These are phyloP conservation scores for Ochromonas danica DNA, from an alignment of 108 stramenopile species.

Conservation along the genomic window DNA sequence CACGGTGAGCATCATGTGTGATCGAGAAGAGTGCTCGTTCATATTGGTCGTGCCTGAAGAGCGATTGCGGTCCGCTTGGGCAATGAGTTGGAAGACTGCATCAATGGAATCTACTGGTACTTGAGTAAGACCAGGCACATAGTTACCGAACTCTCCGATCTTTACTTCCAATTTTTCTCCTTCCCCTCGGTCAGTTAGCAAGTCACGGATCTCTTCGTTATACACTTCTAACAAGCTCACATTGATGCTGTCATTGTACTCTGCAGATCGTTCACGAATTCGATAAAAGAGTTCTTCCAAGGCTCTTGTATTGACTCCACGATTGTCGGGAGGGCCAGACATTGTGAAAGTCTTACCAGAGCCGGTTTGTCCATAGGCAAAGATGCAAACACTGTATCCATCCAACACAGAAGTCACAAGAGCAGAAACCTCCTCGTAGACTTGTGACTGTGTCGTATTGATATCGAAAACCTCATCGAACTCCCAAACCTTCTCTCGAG, in stretches of 20 bases:
- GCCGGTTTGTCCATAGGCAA: constrained; percentile 94
- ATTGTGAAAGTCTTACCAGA: constrained; percentile 66
- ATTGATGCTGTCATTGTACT: constrained; percentile 59
- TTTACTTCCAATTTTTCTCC: constrained; percentile 42
- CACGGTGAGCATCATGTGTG: constrained; percentile 90
- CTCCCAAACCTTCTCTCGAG: constrained; percentile 59
- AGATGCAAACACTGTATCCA: constrained; percentile 97
- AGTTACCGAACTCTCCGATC: constrained; percentile 60
- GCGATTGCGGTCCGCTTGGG: constrained; percentile 73
- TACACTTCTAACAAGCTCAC: constrained; percentile 90
- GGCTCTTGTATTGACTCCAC: constrained; percentile 54
- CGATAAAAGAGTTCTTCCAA: constrained; percentile 70
- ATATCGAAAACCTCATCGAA: constrained; percentile 94
- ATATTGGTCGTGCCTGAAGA: constrained; percentile 89
- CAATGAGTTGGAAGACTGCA: constrained; percentile 60
- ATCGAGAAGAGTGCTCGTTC: constrained; percentile 88
- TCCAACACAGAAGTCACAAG: constrained; percentile 88
- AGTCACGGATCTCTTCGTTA: constrained; percentile 89
- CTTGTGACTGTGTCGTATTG: constrained; percentile 72
- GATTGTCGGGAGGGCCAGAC: constrained; percentile 56
- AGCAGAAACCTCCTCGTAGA: constrained; percentile 91
- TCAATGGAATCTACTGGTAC: constrained; percentile 70
- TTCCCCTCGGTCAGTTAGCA: constrained; percentile 56
- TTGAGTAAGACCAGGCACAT: constrained; percentile 87
- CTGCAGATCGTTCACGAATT: constrained; percentile 54